phyloP scores from a whole-genome alignment of 192 early-diverging fungal genomes.

The Gamsiella multidivaricata region DNA sequence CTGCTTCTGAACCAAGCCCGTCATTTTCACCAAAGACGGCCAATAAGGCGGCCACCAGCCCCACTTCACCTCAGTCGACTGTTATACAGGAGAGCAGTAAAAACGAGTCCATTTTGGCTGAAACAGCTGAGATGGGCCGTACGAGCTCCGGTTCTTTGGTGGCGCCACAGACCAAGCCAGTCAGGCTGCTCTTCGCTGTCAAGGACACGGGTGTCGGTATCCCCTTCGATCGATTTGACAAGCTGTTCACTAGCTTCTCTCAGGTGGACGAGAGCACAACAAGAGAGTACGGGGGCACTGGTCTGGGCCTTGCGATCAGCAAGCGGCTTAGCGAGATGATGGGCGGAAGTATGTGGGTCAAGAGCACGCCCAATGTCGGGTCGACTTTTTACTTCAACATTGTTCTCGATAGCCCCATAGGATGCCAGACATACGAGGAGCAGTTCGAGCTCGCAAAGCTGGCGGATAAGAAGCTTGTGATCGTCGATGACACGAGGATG shows the following conservation, averaged over 20 bases:
- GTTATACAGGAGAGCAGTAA: background rate
- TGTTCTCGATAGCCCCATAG: slow-evolving; percentile 51
- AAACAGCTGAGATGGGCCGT: background rate
- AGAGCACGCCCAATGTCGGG: slow-evolving; percentile 62
- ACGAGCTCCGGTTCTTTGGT: slow-evolving; percentile 12
- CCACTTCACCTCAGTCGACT: background rate
- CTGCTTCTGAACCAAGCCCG: background rate
- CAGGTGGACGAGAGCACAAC: slow-evolving; percentile 71
- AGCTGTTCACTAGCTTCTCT: slow-evolving; percentile 72
- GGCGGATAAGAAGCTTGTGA: slow-evolving; percentile 31
- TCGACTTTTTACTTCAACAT: slow-evolving; percentile 65
- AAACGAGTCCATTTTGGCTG: background rate
- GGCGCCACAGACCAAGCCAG: slow-evolving; percentile 17
- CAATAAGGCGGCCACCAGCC: background rate
- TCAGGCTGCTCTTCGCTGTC: slow-evolving; percentile 50
- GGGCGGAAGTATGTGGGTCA: slow-evolving; percentile 73
- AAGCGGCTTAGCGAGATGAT: slow-evolving; percentile 69
- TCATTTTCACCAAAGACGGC: background rate
- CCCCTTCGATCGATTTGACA: slow-evolving; percentile 61
- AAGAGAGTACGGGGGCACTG: slow-evolving; percentile 69
- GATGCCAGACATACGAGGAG: slow-evolving; percentile 34
- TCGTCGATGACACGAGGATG: slow-evolving; percentile 34
- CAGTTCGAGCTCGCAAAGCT: slow-evolving; percentile 43
- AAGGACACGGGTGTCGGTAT: slow-evolving; percentile 77
- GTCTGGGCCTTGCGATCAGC: slow-evolving; percentile 76